Evolutionary conservation across 2,329 filamentous ascomycete species (phyloP), one percentile per base, ranked within the genome.

Genomic region (Diaporthe batatas): DNA sequence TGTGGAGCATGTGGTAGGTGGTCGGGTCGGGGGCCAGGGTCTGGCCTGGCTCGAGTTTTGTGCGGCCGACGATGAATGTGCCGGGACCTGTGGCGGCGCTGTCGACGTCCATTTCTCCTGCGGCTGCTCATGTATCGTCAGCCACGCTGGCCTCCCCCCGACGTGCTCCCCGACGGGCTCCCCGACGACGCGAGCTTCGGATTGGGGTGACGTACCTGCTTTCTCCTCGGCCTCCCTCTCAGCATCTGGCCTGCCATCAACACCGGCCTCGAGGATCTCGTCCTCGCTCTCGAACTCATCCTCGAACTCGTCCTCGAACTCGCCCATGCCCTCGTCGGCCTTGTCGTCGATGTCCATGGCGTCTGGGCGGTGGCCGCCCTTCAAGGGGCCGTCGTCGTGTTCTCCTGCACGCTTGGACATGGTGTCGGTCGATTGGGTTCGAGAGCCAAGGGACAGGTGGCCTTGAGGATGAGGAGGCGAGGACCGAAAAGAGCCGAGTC

Each of bases 1-100:
- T 94, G 86, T 99, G 96, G 73, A 99, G 91, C 95, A 99, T 97
- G 82, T 98, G 93, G 86, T 99, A 99, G 7, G 96, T 96, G n/a
- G 93, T 94, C 73, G 94, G 88, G 83, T 99, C 96, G 18, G 96
- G 96, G 4, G 95, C 91, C 72, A 99, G 89, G 6, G 94, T 95
- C 86, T 98, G 95, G 78, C 95, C 96, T 16, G 94, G 92, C 76
- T 94, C 94, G 75, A 98, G 89, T 85, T 96, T 96, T 82, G 95
- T 94, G 79, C 96, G 91, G 76, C 96, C 96, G 77, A 97, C 95
- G 79, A 99, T 98, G 83, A 98, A 99, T 53, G 95, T 97, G 81
- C 93, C 92, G 80, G 96, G 93, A 12, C 77, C 82, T n/a, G 59
- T 32, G 49, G 59, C 6, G 18, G 67, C 64, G 55, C 75, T 74